Evolutionary conservation across 2,329 filamentous ascomycete species (phyloP).

Genomic region (Aureobasidium zeae): DNA sequence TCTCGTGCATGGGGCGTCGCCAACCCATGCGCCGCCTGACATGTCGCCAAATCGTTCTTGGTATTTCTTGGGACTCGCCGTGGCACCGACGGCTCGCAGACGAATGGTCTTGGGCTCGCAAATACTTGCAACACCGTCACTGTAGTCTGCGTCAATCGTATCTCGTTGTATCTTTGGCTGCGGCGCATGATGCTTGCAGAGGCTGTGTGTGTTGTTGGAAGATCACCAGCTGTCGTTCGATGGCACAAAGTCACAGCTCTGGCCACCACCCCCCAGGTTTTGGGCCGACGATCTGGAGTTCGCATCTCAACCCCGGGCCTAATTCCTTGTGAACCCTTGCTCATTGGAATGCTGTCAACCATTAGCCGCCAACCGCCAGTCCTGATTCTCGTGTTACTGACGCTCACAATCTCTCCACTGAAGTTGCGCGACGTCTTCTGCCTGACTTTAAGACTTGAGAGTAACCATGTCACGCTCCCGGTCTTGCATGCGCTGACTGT

Average conservation of each 20-base stretch:
- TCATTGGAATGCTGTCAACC: background rate
- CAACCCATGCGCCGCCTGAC: slow-evolving; percentile 1
- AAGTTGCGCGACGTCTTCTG: no score
- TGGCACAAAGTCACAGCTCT: background rate
- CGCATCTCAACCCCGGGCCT: background rate
- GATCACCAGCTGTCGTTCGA: slow-evolving; percentile 3
- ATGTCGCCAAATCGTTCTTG: slow-evolving; percentile 12
- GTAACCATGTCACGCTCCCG: no score
- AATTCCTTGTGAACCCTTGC: slow-evolving; percentile 5
- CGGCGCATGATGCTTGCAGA: background rate
- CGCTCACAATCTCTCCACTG: slow-evolving; percentile 11
- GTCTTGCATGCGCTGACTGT: background rate
- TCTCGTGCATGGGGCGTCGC: slow-evolving; percentile 14
- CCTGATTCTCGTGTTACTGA: no score
- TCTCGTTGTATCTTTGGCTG: background rate
- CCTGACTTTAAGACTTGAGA: no score
- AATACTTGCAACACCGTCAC: slow-evolving; percentile 4
- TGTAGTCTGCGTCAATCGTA: background rate
- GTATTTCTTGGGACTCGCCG: slow-evolving; percentile 11
- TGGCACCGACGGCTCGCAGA: slow-evolving; percentile 4
- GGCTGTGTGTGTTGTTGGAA: background rate
- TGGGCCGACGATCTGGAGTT: slow-evolving; percentile 10
- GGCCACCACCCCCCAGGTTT: background rate
- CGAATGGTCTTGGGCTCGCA: slow-evolving; percentile 1
- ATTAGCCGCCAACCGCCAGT: no score